Evolutionary conservation across 1,139 yeast species (phyloP).

Genomic region (Pneumocystis jirovecii): DNA sequence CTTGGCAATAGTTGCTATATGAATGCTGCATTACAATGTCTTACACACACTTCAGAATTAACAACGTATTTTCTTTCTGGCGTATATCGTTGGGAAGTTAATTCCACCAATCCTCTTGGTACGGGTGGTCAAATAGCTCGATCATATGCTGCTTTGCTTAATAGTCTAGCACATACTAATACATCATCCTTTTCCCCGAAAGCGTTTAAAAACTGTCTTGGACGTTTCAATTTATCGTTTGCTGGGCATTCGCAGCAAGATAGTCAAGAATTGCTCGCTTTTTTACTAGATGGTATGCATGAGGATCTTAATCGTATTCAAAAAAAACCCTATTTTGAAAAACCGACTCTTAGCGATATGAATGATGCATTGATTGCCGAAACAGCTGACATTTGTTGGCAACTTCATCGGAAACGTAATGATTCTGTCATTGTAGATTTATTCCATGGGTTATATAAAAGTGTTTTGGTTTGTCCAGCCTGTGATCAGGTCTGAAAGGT

Average conservation of each 20-base stretch:
- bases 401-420: slow-evolving; percentile 61
- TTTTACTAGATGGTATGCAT: slow-evolving; percentile 78
- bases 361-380: slow-evolving; percentile 36
- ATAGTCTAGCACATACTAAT: slow-evolving; percentile 31
- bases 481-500: slow-evolving; percentile 74
- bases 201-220: slow-evolving; percentile 65
- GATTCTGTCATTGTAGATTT: slow-evolving; percentile 75
- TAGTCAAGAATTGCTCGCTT: slow-evolving; percentile 86
- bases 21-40: slow-evolving; percentile 91
- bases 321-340: slow-evolving; percentile 73
- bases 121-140: slow-evolving; percentile 66
- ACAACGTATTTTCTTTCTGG: slow-evolving; percentile 50
- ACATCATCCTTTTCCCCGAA: slow-evolving; percentile 39
- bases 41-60: slow-evolving; percentile 74
- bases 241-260: slow-evolving; percentile 87
- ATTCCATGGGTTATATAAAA: slow-evolving; percentile 80
- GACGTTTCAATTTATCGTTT: slow-evolving; percentile 67
- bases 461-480: slow-evolving; percentile 75
- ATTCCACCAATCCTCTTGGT: slow-evolving; percentile 69
- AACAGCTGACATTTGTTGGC: slow-evolving; percentile 70
- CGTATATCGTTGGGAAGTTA: slow-evolving; percentile 52
- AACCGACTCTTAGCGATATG: slow-evolving; percentile 60
- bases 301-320: slow-evolving; percentile 79
- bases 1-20: slow-evolving; percentile 91
- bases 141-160: slow-evolving; percentile 54